A percentile compares a stretch with the other conserved stretches of the same genome.
These are phyloP conservation scores for Conidiobolus incongruus DNA, from an alignment of 371 early-diverging fungal genomes.

Conservation along the genomic window DNA sequence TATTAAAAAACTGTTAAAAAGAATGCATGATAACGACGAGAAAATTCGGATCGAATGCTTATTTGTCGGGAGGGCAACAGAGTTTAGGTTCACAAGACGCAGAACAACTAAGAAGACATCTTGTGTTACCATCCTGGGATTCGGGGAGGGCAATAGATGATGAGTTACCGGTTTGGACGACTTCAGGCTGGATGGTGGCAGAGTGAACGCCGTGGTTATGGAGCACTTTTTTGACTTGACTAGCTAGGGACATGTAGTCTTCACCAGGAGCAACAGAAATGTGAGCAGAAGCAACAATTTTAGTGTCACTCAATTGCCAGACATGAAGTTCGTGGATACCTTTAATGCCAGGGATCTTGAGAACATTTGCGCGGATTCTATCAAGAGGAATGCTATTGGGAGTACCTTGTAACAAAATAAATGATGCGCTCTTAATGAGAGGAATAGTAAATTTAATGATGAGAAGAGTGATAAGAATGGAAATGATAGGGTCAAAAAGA, in stretches of 20 bases:
- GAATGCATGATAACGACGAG: no score
- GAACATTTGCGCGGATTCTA: constrained; percentile 29
- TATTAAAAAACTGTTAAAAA: no score
- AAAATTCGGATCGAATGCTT: no score
- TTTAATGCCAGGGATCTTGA: constrained; percentile 24
- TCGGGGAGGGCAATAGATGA: no score
- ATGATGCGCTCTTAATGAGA: constrained; percentile 43
- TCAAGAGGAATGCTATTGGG: constrained; percentile 42
- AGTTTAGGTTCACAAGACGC: no score
- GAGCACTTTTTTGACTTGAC: constrained; percentile 38
- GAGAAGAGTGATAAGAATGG: constrained; percentile 10
- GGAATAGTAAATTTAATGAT: constrained; percentile 40
- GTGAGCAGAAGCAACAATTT: constrained; percentile 66
- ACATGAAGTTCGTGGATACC: constrained; percentile 89
- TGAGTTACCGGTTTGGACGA: no score
- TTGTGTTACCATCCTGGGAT: no score
- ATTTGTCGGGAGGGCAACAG: no score
- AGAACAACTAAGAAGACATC: no score
- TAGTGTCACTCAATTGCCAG: constrained; percentile 76
- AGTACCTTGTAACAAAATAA: constrained; percentile 68
- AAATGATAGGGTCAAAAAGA: constrained; percentile 55
- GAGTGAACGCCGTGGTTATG: constrained; percentile 67
- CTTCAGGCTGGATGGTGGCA: constrained; percentile 74
- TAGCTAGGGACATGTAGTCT: constrained; percentile 34
- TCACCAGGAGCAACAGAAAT: constrained; percentile 25